phyloP scores from a whole-genome alignment of 1,284 basidiomycete species.

The Takashimella tepidaria region DNA sequence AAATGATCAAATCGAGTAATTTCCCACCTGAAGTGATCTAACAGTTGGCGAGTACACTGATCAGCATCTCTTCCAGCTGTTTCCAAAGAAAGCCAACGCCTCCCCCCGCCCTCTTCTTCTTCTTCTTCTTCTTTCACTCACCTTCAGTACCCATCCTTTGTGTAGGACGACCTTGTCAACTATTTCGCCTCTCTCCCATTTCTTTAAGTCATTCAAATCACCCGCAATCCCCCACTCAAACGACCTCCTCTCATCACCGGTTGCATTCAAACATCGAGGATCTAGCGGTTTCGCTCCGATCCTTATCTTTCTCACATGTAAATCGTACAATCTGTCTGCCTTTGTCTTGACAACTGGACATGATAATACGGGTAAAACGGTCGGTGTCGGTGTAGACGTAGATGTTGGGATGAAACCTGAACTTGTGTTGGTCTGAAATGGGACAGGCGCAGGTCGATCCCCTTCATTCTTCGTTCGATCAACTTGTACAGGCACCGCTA shows the following conservation, averaged over 20 bases:
- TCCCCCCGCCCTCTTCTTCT: background rate
- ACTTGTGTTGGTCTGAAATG: background rate
- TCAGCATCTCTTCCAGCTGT: background rate
- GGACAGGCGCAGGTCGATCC: background rate
- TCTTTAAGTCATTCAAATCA: constrained; percentile 1
- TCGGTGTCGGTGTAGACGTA: background rate
- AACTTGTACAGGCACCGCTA: constrained; percentile 27
- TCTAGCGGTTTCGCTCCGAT: constrained; percentile 28
- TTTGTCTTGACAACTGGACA: constrained; percentile 19
- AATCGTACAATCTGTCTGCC: constrained; percentile 34
- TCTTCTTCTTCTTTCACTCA: constrained; percentile 6
- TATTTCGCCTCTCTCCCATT: constrained; percentile 17
- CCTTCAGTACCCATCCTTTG: constrained; percentile 25
- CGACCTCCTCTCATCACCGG: constrained; percentile 18
- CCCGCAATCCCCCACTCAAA: constrained; percentile 32
- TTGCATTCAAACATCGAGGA: background rate
- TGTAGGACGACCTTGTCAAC: constrained; percentile 11
- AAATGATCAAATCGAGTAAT: constrained; percentile 22
- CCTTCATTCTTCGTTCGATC: constrained; percentile 19
- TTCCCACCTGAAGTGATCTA: constrained; percentile 29
- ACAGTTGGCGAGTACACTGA: too few species aligned
- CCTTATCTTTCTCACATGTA: constrained; percentile 33
- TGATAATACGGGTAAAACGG: background rate
- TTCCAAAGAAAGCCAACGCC: too few species aligned
- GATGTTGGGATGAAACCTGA: background rate